Conservation (phyloP, 176 grass and related monocot species). For the Musa schizocarpa region DNA sequence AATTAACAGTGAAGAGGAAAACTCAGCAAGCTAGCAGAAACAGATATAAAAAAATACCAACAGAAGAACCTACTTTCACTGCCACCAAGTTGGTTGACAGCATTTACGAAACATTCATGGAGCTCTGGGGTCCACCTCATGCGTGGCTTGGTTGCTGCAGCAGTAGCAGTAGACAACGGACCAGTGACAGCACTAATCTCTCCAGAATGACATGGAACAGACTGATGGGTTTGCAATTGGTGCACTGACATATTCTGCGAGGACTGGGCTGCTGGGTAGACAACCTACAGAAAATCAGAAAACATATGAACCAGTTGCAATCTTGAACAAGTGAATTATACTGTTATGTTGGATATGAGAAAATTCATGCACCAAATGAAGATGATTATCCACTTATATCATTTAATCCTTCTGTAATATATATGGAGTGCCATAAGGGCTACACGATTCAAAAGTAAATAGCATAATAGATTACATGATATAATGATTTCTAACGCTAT, state of each 20-base stretch:
- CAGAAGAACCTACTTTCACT: conserved; percentile 68
- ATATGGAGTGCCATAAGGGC: neutral
- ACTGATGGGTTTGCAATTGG: conserved; percentile 9
- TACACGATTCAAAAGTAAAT: neutral
- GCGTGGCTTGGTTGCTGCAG: conserved; percentile 43
- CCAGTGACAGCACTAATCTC: conserved; percentile 51
- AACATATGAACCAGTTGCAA: neutral
- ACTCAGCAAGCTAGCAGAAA: neutral
- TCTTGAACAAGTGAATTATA: neutral
- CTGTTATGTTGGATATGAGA: too few species aligned
- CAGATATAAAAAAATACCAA: conserved; percentile 1
- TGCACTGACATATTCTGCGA: neutral
- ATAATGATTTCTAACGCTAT: neutral
- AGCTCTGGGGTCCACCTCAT: conserved; percentile 94
- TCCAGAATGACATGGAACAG: conserved; percentile 43
- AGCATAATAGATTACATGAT: neutral
- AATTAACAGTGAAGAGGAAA: neutral
- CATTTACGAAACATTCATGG: conserved; percentile 82
- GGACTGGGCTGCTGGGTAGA: neutral
- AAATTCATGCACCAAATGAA: neutral
- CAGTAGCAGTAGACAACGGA: conserved; percentile 39
- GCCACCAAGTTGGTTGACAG: conserved; percentile 89
- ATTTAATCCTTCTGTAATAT: neutral
- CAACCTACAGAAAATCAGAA: neutral
- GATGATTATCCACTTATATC: neutral